Evolutionary conservation across 2,329 filamentous ascomycete species (phyloP), one percentile per base, ranked within the genome.

Genomic region (Elsinoe australis): DNA sequence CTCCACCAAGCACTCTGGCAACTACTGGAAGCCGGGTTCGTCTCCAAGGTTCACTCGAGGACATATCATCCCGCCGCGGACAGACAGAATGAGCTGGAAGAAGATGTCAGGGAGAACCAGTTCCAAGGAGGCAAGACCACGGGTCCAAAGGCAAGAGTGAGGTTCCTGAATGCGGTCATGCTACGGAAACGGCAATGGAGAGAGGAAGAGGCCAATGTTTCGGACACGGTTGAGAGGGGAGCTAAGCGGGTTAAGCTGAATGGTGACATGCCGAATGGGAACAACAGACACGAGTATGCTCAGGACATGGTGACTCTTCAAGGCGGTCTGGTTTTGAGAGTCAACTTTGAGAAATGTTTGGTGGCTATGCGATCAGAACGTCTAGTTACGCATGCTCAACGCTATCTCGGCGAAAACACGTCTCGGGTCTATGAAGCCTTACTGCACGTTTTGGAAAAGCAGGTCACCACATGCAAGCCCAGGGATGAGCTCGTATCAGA

Each of bases 341-440:
- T 95, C 48, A 95, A 95, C 61, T 83, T 87, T 59, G 83, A 89
- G 49, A 94, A 90, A 64, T 86, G 87, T 51, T 72, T 83, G 5
- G 85, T 95, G 7, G 81, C 85, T 42, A 72, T 95, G 53, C 85
- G 90, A 49, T 95, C 87, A 58, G 76, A 82, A 54, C 79, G 80
- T 15, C 79, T 96, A 2, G 79, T 83, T 46, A 73, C 80, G n/a
- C 77, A 88, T 49, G 87, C 81, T 1, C 74, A 80, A 45, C 78
- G 84, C 47, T 73, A 77, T 24, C 75, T 92, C 15, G 85, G 88
- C 35, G 73, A 80, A 32, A 80, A 77, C 1, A 94, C 89, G 1
- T 82, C 83, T 1, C 75, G 82, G 51, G 79, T 96, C 1, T 96
- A 95, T 61, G 79, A 78, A 29, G 76, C 80, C 10, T 71, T 94